phyloP scores from a whole-genome alignment of 2,329 filamentous ascomycete species.

The Verticillium longisporum region DNA sequence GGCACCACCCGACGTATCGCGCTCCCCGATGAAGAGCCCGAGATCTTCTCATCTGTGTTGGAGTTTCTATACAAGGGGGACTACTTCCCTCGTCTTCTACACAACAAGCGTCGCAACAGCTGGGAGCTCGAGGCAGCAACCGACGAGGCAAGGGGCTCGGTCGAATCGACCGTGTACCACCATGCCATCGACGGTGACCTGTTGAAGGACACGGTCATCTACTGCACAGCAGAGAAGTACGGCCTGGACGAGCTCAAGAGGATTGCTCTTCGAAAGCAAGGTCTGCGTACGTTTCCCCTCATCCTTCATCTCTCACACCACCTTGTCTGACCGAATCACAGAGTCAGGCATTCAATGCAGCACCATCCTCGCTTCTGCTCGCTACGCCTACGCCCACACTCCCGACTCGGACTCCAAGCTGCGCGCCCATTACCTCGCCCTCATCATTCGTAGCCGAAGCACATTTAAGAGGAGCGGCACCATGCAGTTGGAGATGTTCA shows the following conservation, averaged over 20 bases:
- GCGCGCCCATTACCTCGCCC: slow-evolving; percentile 81
- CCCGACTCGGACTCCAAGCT: slow-evolving; percentile 87
- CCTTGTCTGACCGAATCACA: slow-evolving; percentile 17
- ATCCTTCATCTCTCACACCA: not conserved
- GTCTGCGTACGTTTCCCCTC: slow-evolving; percentile 53
- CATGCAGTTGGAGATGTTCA: slow-evolving; percentile 93
- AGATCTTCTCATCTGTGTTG: slow-evolving; percentile 83
- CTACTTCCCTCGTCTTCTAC: slow-evolving; percentile 77
- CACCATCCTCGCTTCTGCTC: slow-evolving; percentile 80
- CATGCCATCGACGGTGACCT: slow-evolving; percentile 59
- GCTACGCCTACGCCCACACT: slow-evolving; percentile 83
- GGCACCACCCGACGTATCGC: slow-evolving; percentile 62
- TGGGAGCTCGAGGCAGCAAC: slow-evolving; percentile 70
- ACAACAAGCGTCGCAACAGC: slow-evolving; percentile 72
- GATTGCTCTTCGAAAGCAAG: slow-evolving; percentile 80
- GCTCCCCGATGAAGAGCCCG: slow-evolving; percentile 78
- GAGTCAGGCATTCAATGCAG: slow-evolving; percentile 75
- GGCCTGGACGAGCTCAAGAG: slow-evolving; percentile 79
- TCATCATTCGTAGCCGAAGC: slow-evolving; percentile 80
- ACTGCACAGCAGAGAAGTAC: slow-evolving; percentile 82
- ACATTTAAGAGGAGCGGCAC: slow-evolving; percentile 93
- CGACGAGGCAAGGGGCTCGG: slow-evolving; percentile 35
- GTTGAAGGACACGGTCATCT: slow-evolving; percentile 84
- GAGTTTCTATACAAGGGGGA: slow-evolving; percentile 94
- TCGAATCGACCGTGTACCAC: slow-evolving; percentile 64